Percentiles rank a stretch among this genome's conserved stretches.
These are phyloP conservation scores for Aspergillus tanneri DNA, from an alignment of 2,329 filamentous ascomycete genomes.

Conservation along the genomic window DNA sequence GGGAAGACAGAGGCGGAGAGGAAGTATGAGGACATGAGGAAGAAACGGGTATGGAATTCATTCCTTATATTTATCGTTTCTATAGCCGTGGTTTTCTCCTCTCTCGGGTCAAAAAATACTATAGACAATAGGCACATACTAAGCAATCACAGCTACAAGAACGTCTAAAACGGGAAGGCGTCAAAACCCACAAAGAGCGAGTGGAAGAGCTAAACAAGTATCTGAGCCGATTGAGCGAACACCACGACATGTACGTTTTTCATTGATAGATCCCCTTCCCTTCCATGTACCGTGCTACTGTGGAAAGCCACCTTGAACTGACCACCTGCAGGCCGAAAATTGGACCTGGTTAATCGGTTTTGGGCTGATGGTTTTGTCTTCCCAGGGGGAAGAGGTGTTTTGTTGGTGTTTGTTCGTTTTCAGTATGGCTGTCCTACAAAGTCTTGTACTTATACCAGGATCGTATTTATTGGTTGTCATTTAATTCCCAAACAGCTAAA, in stretches of 20 bases:
- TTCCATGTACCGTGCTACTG: neutral
- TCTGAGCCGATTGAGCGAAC: slow-evolving; percentile 85
- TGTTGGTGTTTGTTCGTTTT: slow-evolving; percentile 5
- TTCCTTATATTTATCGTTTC: slow-evolving; percentile 4
- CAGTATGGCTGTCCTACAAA: no score
- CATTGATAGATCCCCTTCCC: neutral
- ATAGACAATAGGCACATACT: neutral
- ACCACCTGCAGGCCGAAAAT: slow-evolving; percentile 38
- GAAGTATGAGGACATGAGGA: slow-evolving; percentile 74
- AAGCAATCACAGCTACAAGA: slow-evolving; percentile 66
- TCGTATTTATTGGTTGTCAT: no score
- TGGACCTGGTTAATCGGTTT: slow-evolving; percentile 38
- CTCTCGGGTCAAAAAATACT: neutral
- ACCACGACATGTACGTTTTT: slow-evolving; percentile 80
- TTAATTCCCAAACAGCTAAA: no score
- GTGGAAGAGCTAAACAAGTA: slow-evolving; percentile 96
- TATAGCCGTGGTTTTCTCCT: slow-evolving; percentile 7
- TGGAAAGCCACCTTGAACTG: slow-evolving; percentile 10
- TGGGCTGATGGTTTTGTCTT: slow-evolving; percentile 1
- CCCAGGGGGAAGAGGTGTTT: neutral
- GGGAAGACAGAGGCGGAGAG: slow-evolving; percentile 82
- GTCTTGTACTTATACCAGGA: no score
- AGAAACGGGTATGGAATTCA: slow-evolving; percentile 69
- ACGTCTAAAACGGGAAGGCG: slow-evolving; percentile 75
- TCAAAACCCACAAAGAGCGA: slow-evolving; percentile 95